phyloP scores from a whole-genome alignment of 1,139 yeast genomes.

The Yamadazyma pseudoaaseri region DNA sequence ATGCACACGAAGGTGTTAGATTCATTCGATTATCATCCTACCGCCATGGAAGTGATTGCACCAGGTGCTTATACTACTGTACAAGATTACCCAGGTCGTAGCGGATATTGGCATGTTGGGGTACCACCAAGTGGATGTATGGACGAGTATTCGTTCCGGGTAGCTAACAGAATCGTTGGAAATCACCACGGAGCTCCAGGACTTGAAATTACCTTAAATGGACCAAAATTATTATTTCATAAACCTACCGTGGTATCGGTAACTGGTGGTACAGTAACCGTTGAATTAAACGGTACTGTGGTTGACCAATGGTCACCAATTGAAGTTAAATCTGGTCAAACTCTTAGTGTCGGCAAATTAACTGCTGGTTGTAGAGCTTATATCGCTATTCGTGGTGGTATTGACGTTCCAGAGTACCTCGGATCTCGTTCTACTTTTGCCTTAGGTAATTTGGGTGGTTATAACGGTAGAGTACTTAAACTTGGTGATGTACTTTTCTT shows the following conservation, averaged over 20 bases:
- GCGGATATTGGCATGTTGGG: constrained; percentile 84
- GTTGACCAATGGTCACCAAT: constrained; percentile 68
- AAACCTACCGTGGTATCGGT: constrained; percentile 73
- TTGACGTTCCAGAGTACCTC: constrained; percentile 89
- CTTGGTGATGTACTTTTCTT: constrained; percentile 88
- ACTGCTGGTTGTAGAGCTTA: constrained; percentile 84
- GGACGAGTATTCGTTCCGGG: constrained; percentile 88
- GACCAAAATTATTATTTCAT: constrained; percentile 85
- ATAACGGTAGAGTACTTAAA: constrained; percentile 87
- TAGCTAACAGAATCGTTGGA: constrained; percentile 89
- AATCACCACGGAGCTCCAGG: constrained; percentile 82
- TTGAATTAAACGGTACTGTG: constrained; percentile 62
- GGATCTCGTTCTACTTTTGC: constrained; percentile 98
- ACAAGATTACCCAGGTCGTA: constrained; percentile 95
- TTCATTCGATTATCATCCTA: constrained; percentile 73
- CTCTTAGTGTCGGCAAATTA: constrained; percentile 76
- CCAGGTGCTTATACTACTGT: constrained; percentile 97
- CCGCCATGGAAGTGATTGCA: constrained; percentile 75
- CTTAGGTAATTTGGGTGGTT: constrained; percentile 90
- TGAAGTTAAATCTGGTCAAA: constrained; percentile 68
- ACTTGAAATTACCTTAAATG: constrained; percentile 81
- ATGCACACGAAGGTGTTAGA: constrained; percentile 89
- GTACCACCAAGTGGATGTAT: constrained; percentile 99
- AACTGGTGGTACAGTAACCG: constrained; percentile 78
- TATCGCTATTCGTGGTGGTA: constrained; percentile 86